phyloP scores from a whole-genome alignment of 768 basidiomycete genomes.

The Trichaptum fuscoviolaceum region DNA sequence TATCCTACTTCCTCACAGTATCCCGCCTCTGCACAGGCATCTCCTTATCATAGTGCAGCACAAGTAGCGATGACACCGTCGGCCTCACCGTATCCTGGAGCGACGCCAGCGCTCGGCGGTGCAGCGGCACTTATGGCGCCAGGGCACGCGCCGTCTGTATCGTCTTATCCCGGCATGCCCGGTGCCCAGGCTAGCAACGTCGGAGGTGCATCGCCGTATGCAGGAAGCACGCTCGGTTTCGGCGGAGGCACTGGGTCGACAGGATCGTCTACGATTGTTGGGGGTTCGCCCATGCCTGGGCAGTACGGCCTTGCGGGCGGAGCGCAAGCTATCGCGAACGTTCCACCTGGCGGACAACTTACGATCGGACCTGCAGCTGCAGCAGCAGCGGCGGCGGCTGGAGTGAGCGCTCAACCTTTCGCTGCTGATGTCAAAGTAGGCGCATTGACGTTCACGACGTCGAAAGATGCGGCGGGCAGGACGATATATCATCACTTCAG shows the following conservation, averaged over 20 bases:
- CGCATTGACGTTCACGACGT: constrained; percentile 69
- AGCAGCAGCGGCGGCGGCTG: not conserved
- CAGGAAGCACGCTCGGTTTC: not conserved
- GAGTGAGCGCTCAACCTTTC: constrained; percentile 16
- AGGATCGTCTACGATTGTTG: not conserved
- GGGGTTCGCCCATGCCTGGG: not conserved
- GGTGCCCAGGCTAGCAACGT: not conserved
- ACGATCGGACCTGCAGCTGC: not conserved
- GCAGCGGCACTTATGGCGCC: not conserved
- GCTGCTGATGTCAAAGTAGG: constrained; percentile 53
- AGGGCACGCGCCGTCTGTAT: not conserved
- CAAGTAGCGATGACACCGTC: not conserved
- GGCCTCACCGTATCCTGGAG: not conserved
- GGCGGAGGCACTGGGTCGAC: not conserved
- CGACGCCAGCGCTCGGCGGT: not conserved
- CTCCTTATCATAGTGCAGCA: not conserved
- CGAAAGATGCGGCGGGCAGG: constrained; percentile 55
- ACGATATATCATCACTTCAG: constrained; percentile 69
- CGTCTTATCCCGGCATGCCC: not conserved
- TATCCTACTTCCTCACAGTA: not conserved
- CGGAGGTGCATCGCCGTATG: not conserved
- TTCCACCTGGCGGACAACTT: not conserved
- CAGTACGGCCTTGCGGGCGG: not conserved
- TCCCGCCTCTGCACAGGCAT: not conserved
- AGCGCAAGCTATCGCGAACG: not conserved